These are phyloP conservation scores for Suillus discolor DNA, from an alignment of 768 basidiomycete genomes.

Conservation along the genomic window DNA sequence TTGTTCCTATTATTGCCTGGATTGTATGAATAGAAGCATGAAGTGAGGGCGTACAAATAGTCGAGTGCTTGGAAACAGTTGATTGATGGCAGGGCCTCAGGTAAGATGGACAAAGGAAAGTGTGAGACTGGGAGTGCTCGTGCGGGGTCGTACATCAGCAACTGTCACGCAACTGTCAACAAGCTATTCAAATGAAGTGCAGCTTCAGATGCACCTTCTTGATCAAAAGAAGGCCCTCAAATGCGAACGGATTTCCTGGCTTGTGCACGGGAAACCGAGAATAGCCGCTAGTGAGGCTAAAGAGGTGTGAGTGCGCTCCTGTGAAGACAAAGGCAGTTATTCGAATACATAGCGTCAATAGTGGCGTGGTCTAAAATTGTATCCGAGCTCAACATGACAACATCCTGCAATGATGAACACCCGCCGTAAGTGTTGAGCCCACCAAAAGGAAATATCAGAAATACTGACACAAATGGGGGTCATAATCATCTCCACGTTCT, in stretches of 20 bases:
- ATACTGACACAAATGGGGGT: slow-evolving; percentile 65
- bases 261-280: slow-evolving; percentile 91
- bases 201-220: slow-evolving; percentile 59
- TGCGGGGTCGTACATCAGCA: slow-evolving; percentile 89
- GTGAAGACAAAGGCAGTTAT: slow-evolving; percentile 1
- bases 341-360: slow-evolving; percentile 70
- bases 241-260: slow-evolving; percentile 65
- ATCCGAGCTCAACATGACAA: slow-evolving; percentile 77
- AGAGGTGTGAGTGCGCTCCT: slow-evolving; percentile 10
- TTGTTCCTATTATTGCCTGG: neutral
- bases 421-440: slow-evolving; percentile 49
- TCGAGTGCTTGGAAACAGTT: slow-evolving; percentile 95
- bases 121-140: slow-evolving; percentile 70
- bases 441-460: neutral
- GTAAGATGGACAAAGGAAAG: slow-evolving; percentile 81
- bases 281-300: slow-evolving; percentile 74
- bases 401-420: slow-evolving; percentile 57
- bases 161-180: slow-evolving; percentile 44
- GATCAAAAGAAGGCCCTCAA: slow-evolving; percentile 80
- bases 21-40: slow-evolving; percentile 1
- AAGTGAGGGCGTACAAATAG: slow-evolving; percentile 64
- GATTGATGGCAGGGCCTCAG: slow-evolving; percentile 86
- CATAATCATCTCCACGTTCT: slow-evolving; percentile 80
- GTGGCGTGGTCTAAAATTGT: slow-evolving; percentile 76
- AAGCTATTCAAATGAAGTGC: slow-evolving; percentile 11